A percentile compares a stretch with the other conserved stretches of the same genome.
These are phyloP conservation scores for Rhodotorula sphaerocarpa DNA, from an alignment of 768 basidiomycete genomes.

Conservation along the genomic window DNA sequence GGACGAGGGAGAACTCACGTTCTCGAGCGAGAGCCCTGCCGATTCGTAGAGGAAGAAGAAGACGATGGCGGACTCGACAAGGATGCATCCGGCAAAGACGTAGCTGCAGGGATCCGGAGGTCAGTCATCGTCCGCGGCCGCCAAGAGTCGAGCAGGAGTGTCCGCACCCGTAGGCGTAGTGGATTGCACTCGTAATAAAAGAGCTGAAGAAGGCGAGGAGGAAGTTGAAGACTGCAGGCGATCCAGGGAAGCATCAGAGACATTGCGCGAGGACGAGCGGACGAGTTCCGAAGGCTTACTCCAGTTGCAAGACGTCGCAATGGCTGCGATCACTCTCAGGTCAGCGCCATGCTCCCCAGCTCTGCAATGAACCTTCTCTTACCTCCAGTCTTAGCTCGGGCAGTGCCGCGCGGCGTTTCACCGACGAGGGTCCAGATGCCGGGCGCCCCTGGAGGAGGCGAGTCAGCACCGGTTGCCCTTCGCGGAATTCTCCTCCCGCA, in stretches of 20 bases:
- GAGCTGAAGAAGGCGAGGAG: conserved; percentile 59
- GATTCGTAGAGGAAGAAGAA: conserved; percentile 71
- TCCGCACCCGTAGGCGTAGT: conserved; percentile 53
- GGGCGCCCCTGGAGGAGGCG: conserved; percentile 51
- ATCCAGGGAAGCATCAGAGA: neutral
- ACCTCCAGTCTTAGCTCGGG: conserved; percentile 42
- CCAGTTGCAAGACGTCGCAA: neutral
- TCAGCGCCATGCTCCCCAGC: no score
- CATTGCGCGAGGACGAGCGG: neutral
- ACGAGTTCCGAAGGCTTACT: conserved; percentile 19
- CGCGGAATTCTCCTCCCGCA: no score
- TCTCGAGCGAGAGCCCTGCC: conserved; percentile 59
- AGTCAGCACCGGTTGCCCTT: no score
- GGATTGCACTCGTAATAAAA: conserved; percentile 55
- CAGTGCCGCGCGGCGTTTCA: conserved; percentile 66
- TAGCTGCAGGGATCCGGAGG: conserved; percentile 42
- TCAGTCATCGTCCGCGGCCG: neutral
- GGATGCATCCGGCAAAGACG: conserved; percentile 56
- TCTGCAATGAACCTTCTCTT: neutral
- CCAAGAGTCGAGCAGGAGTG: neutral
- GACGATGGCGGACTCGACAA: conserved; percentile 53
- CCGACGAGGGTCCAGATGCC: conserved; percentile 65
- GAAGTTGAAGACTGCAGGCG: conserved; percentile 45
- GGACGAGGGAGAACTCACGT: conserved; percentile 47
- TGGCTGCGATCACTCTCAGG: no score